Conservation (phyloP, 805 yeast species). For the Saccharomycopsis sp. region DNA sequence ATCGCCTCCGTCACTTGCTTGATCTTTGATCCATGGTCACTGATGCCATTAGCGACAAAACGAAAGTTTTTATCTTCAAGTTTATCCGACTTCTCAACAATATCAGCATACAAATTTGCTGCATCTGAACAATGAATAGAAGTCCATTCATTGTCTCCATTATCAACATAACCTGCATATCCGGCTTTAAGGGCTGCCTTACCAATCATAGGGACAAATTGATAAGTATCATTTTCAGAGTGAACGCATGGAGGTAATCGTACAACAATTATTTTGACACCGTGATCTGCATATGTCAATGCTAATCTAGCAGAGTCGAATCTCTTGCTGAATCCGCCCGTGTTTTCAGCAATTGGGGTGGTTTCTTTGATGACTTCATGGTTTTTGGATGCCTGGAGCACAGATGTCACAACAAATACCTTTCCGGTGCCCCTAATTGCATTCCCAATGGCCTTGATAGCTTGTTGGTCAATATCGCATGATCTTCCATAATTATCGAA, state of each 20-base stretch:
- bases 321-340: not conserved
- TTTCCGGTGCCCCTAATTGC: not conserved
- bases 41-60: not conserved
- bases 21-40: not conserved
- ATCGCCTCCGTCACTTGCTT: constrained; percentile 27
- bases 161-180: constrained; percentile 32
- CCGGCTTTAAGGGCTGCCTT: constrained; percentile 30
- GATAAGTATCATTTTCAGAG: constrained; percentile 26
- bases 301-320: constrained; percentile 20
- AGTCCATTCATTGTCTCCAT: constrained; percentile 30
- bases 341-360: not conserved
- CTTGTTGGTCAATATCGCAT: constrained; percentile 26
- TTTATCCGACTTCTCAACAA: not conserved
- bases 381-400: not conserved
- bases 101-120: constrained; percentile 27
- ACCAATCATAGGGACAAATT: constrained; percentile 24
- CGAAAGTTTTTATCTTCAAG: not conserved
- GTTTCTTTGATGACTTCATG: not conserved
- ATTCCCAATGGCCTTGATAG: constrained; percentile 25
- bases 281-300: constrained; percentile 23
- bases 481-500: constrained; percentile 23
- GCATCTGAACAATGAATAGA: constrained; percentile 31
- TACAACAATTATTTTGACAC: constrained; percentile 25
- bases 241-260: constrained; percentile 33
- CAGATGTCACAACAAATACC: not conserved